phyloP scores from a whole-genome alignment of 1,284 basidiomycete species.

The Coniferiporia weirii region DNA sequence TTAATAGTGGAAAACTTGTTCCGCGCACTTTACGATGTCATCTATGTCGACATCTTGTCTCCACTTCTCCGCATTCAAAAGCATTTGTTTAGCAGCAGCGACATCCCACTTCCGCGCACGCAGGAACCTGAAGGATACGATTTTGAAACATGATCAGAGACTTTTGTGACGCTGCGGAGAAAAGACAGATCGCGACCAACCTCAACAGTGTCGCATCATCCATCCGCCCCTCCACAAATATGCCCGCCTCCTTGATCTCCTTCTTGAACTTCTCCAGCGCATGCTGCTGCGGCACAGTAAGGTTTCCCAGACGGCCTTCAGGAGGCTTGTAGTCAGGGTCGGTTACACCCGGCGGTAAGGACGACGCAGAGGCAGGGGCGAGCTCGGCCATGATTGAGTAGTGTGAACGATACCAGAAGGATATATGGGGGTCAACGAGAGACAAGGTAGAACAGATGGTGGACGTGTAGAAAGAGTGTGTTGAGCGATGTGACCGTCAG shows the following conservation, averaged over 20 bases:
- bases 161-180: not conserved
- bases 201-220: constrained; percentile 77
- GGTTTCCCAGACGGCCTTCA: constrained; percentile 80
- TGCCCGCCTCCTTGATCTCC: constrained; percentile 58
- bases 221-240: constrained; percentile 67
- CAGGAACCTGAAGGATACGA: constrained; percentile 57
- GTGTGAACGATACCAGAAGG: too few relatives aligned
- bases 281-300: constrained; percentile 66
- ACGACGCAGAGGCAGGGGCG: not conserved
- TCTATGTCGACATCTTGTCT: constrained; percentile 86
- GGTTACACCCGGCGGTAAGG: constrained; percentile 28
- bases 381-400: constrained; percentile 1
- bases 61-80: constrained; percentile 84
- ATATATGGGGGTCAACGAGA: too few relatives aligned
- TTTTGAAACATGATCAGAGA: not conserved
- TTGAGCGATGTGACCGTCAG: not conserved
- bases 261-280: constrained; percentile 70
- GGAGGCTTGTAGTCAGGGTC: constrained; percentile 66
- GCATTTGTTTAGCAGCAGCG: constrained; percentile 78
- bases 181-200: constrained; percentile 30
- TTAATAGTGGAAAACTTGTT: not conserved
- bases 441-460: too few relatives aligned
- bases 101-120: constrained; percentile 93
- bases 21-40: constrained; percentile 72
- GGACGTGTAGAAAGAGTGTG: too few relatives aligned